Base-by-base conservation (phyloP, 139 green algal species). In the Coelastrella sp. region DNA sequence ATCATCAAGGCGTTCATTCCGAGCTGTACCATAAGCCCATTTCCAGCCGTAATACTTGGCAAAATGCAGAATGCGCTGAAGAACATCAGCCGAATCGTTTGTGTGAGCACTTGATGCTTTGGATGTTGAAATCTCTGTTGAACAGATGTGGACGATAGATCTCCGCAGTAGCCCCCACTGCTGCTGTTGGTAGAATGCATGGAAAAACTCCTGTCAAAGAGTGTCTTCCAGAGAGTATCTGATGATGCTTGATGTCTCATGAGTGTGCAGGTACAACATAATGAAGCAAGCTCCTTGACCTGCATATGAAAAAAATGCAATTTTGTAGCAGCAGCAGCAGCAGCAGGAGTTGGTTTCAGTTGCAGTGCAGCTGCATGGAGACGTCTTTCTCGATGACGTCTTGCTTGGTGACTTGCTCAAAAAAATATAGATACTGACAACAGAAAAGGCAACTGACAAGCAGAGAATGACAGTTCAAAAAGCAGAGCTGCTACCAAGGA, bases 121-220 rank as follows among this genome's bases (percentile, higher is more conserved):
- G 2, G n/a, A n/a, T n/a, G n/a, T n/a, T n/a, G n/a, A n/a, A n/a
- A n/a, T n/a, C n/a, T n/a, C n/a, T n/a, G n/a, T n/a, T n/a, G n/a
- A n/a, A n/a, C n/a, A n/a, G n/a, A n/a, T n/a, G n/a, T n/a, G n/a
- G n/a, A n/a, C n/a, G n/a, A n/a, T n/a, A n/a, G n/a, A n/a, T n/a
- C n/a, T n/a, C n/a, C n/a, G n/a, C n/a, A n/a, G n/a, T 1, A 7
- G 11, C 62, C 15, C 2, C 62, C 40, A 7, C 66, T 51, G 66
- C 35, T 74, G 66, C 34, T 74, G 34, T 35, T 9, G 40, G 41
- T 23, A 23, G 41, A 6, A 23, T 40, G 25, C 11, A 13, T n/a
- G 2, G 88, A 86, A 76, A 92, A 94, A 30, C 93, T 86, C 3
- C 34, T 60, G 72, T 88, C 79, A 48, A 91, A 86, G 17, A 94